Evolutionary conservation across 805 yeast genomes (phyloP).

Genomic region (Kazachstania bromeliacearum): DNA sequence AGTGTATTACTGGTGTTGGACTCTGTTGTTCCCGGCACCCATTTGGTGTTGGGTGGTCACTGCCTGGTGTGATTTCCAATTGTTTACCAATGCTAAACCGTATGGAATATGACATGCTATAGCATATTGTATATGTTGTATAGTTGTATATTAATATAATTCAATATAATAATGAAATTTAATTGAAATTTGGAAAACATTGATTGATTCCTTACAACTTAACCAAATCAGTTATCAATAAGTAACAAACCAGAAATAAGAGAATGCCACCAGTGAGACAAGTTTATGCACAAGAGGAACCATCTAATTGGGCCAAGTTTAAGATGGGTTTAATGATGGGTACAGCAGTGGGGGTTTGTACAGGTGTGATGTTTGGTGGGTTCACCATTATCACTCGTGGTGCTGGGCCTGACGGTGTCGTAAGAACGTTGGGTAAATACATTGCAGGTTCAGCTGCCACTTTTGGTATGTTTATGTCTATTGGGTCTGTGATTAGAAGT

Average conservation of each 20-base stretch:
- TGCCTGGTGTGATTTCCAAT: conserved; percentile 29
- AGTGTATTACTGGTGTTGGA: conserved; percentile 25
- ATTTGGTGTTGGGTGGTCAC: conserved; percentile 28
- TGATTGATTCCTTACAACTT: too few relatives aligned
- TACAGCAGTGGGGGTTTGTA: conserved; percentile 70
- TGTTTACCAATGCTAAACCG: conserved; percentile 24
- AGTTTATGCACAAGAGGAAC: conserved; percentile 51
- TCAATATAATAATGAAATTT: too few relatives aligned
- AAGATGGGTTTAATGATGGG: conserved; percentile 99
- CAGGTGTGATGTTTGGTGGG: conserved; percentile 92
- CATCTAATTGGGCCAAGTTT: conserved; percentile 89
- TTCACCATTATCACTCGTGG: conserved; percentile 85
- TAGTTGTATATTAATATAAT: too few relatives aligned
- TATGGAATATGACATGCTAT: conserved; percentile 1
- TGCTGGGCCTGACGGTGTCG: conserved; percentile 96
- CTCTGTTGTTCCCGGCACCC: conserved; percentile 21
- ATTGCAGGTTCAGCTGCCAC: conserved; percentile 95
- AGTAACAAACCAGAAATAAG: background rate
- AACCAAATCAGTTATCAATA: too few relatives aligned
- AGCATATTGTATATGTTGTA: too few relatives aligned
- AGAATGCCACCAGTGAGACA: conserved; percentile 62
- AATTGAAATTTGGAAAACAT: too few relatives aligned
- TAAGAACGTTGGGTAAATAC: conserved; percentile 94
- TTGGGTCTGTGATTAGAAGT: conserved; percentile 85
- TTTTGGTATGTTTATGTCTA: conserved; percentile 91